These are phyloP conservation scores for Fragaria nilgerrensis DNA, from an alignment of 306 rosid genomes.

Conservation along the genomic window DNA sequence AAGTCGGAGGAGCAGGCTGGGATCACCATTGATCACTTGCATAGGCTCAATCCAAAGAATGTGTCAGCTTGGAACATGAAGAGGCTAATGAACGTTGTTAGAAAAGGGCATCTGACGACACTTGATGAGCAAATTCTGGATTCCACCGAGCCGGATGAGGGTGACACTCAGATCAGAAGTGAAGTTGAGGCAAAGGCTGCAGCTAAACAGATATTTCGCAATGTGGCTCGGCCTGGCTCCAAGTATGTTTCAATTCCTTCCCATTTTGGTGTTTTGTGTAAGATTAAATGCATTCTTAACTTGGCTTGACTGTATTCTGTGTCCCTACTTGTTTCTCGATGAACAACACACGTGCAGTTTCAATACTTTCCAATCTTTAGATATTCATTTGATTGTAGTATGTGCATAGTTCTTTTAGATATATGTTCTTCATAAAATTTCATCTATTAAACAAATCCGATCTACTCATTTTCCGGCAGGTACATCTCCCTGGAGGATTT, in stretches of 20 bases:
- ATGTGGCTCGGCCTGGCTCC: constrained; percentile 66
- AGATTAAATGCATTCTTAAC: background rate
- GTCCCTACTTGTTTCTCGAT: background rate
- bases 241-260: constrained; percentile 41
- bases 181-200: constrained; percentile 78
- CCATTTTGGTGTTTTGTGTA: background rate
- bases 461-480: constrained; percentile 33
- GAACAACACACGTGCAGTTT: background rate
- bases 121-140: constrained; percentile 61
- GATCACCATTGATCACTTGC: constrained; percentile 70
- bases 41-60: constrained; percentile 65
- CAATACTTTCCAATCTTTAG: background rate
- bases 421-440: background rate
- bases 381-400: background rate
- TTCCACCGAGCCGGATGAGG: constrained; percentile 42
- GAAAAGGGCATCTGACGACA: constrained; percentile 66
- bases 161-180: constrained; percentile 55
- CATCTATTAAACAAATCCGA: background rate
- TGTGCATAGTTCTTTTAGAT: background rate
- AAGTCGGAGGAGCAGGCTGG: constrained; percentile 39
- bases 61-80: constrained; percentile 96
- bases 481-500: constrained; percentile 57
- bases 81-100: constrained; percentile 69
- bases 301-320: background rate
- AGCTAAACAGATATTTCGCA: constrained; percentile 75